A percentile compares a stretch with the other conserved stretches of the same genome.
These are phyloP conservation scores for Elaphomyces granulatus DNA, from an alignment of 495 filamentous ascomycete genomes.

Conservation along the genomic window DNA sequence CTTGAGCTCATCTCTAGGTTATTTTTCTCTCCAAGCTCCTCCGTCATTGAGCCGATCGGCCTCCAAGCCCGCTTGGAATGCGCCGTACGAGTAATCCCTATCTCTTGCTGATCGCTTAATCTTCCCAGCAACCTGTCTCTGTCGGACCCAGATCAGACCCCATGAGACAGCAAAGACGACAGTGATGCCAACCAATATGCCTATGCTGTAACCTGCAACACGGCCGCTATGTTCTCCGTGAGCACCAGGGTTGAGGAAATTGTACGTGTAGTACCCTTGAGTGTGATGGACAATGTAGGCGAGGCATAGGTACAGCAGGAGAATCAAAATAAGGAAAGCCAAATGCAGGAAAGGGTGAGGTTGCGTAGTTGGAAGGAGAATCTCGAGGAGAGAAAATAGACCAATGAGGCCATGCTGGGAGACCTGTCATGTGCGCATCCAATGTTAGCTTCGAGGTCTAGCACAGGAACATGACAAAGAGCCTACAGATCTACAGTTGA, in stretches of 20 bases:
- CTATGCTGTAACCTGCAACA: slow-evolving; percentile 36
- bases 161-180: slow-evolving; percentile 47
- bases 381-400: slow-evolving; percentile 56
- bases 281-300: slow-evolving; percentile 59
- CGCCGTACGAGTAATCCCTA: background rate
- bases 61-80: background rate
- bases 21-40: background rate
- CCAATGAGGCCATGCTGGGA: slow-evolving; percentile 63
- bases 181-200: slow-evolving; percentile 47
- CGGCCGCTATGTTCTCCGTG: slow-evolving; percentile 27
- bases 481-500: too few species aligned
- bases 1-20: too few species aligned
- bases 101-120: slow-evolving; percentile 19
- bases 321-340: slow-evolving; percentile 30
- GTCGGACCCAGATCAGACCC: slow-evolving; percentile 37
- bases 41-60: too few species aligned
- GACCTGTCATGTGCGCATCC: slow-evolving; percentile 24
- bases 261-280: slow-evolving; percentile 59
- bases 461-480: background rate
- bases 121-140: slow-evolving; percentile 22
- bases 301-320: slow-evolving; percentile 56
- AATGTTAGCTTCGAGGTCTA: background rate
- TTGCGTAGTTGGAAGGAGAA: slow-evolving; percentile 45
- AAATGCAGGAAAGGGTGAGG: slow-evolving; percentile 32
- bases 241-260: slow-evolving; percentile 49